Evolutionary conservation across 1,284 basidiomycete genomes (phyloP).

Genomic region (Ceratobasidium sp.): DNA sequence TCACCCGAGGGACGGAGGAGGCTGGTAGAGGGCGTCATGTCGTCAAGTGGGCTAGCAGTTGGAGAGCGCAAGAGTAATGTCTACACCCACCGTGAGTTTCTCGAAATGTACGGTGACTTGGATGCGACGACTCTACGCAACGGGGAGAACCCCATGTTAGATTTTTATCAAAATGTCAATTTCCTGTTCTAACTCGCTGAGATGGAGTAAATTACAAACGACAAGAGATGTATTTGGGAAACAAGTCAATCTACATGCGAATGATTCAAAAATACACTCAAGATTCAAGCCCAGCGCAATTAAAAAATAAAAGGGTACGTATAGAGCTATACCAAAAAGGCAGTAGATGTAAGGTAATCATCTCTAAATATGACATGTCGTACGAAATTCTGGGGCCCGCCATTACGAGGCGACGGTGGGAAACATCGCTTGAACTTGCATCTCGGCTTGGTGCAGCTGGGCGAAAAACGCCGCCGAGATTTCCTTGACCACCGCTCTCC

Average conservation of each 20-base stretch:
- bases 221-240: not conserved
- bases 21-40: constrained; percentile 69
- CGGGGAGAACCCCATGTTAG: constrained; percentile 86
- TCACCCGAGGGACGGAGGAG: constrained; percentile 65
- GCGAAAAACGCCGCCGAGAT: constrained; percentile 74
- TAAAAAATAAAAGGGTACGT: constrained; percentile 3
- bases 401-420: not conserved
- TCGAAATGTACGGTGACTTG: constrained; percentile 80
- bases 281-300: constrained; percentile 19
- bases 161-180: constrained; percentile 90
- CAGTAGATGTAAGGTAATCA: constrained; percentile 9
- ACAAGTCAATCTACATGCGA: constrained; percentile 30
- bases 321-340: not conserved
- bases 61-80: constrained; percentile 81
- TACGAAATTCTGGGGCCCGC: not conserved
- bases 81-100: constrained; percentile 84
- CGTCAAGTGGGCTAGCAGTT: constrained; percentile 76
- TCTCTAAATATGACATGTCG: not conserved
- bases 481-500: constrained; percentile 71
- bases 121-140: constrained; percentile 69
- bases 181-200: constrained; percentile 68
- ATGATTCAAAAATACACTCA: constrained; percentile 22
- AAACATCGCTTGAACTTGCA: constrained; percentile 71
- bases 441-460: constrained; percentile 69
- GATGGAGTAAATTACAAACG: not conserved